Evolutionary conservation across 2,329 filamentous ascomycete species (phyloP).

Genomic region (Orbilia blumenaviensis): DNA sequence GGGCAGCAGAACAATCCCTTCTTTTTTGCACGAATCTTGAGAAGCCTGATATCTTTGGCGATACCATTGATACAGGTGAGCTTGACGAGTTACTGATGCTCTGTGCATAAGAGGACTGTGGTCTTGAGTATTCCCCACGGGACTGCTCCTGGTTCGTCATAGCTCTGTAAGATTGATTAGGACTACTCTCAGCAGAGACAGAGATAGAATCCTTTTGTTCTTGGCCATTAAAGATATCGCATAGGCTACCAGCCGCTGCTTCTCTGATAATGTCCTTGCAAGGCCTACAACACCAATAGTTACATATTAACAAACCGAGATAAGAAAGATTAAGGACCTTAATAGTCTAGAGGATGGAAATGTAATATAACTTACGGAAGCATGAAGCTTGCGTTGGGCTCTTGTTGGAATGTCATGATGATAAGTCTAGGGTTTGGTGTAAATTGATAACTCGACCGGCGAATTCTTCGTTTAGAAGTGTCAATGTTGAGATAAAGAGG

Average conservation of each 20-base stretch:
- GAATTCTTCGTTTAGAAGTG: slow-evolving; percentile 36
- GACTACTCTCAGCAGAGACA: slow-evolving; percentile 25
- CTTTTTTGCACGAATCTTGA: slow-evolving; percentile 32
- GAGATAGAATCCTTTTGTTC: slow-evolving; percentile 25
- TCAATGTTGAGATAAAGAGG: slow-evolving; percentile 15
- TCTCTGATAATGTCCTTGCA: slow-evolving; percentile 52
- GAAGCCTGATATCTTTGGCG: slow-evolving; percentile 41
- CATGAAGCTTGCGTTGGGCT: slow-evolving; percentile 38
- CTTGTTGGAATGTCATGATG: slow-evolving; percentile 41
- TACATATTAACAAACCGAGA: not conserved
- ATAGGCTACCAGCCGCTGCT: slow-evolving; percentile 36
- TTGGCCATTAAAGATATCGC: slow-evolving; percentile 42
- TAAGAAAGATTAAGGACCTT: not conserved
- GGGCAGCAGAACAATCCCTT: slow-evolving; percentile 28
- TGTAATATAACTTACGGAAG: slow-evolving; percentile 35
- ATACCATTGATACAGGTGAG: slow-evolving; percentile 40
- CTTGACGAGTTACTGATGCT: slow-evolving; percentile 49
- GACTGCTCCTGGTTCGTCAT: slow-evolving; percentile 27
- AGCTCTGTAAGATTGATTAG: slow-evolving; percentile 20
- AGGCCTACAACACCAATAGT: slow-evolving; percentile 1
- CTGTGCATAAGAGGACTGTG: slow-evolving; percentile 43
- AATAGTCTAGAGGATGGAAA: not conserved
- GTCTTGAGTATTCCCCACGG: slow-evolving; percentile 45
- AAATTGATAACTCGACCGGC: slow-evolving; percentile 30
- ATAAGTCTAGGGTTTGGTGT: not conserved